Conservation (phyloP, 2,329 filamentous ascomycete genomes). For the Balansia obtecta region DNA sequence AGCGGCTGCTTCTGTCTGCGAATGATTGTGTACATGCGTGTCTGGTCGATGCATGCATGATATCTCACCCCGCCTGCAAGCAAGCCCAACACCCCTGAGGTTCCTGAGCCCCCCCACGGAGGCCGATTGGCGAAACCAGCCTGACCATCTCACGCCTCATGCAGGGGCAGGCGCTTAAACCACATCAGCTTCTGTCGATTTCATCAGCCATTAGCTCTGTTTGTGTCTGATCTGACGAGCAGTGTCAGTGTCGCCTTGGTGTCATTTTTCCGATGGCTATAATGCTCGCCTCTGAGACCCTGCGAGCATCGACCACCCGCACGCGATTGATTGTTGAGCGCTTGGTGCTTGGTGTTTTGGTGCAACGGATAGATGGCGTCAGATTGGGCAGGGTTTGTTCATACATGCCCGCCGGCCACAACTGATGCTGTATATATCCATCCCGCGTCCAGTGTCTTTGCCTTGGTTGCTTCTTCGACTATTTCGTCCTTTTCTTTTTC, state of each 20-base stretch:
- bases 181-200: neutral
- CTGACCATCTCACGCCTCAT: conserved; percentile 1
- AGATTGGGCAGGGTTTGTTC: neutral
- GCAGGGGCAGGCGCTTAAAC: conserved; percentile 16
- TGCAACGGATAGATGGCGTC: neutral
- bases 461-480: neutral
- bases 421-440: conserved; percentile 1
- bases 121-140: conserved; percentile 14
- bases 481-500: neutral
- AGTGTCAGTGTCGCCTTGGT: neutral
- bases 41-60: too few species aligned
- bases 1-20: neutral
- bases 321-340: neutral
- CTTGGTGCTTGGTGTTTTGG: too few species aligned
- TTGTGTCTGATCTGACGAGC: neutral
- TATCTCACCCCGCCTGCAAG: conserved; percentile 4
- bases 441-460: neutral
- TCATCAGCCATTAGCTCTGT: neutral
- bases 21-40: too few species aligned
- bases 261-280: neutral
- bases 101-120: too few species aligned
- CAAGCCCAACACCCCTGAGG: conserved; percentile 11
- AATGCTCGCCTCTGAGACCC: neutral
- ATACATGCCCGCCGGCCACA: neutral
- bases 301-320: neutral